A percentile compares a stretch with the other conserved stretches of the same genome.
These are phyloP conservation scores for Botrytis byssoidea DNA, from an alignment of 2,329 filamentous ascomycete species.

Conservation along the genomic window DNA sequence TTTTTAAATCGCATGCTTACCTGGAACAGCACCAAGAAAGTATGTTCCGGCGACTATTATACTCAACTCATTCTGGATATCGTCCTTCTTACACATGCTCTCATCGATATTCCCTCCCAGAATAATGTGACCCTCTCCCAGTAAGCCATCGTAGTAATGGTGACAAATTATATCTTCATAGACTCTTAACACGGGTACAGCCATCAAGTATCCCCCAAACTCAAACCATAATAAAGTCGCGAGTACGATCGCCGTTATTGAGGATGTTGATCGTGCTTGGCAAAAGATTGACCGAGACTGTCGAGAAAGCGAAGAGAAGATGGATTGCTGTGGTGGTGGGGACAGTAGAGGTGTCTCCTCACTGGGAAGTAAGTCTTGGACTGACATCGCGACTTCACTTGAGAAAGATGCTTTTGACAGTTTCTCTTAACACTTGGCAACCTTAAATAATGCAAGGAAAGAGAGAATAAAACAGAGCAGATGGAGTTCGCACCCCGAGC, in stretches of 20 bases:
- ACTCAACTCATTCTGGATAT: conserved; percentile 42
- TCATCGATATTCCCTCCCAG: conserved; percentile 39
- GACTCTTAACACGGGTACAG: conserved; percentile 40
- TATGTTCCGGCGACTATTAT: conserved; percentile 38
- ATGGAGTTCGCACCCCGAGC: background rate
- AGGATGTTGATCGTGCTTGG: conserved; percentile 31
- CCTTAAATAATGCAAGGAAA: background rate
- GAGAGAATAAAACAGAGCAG: background rate
- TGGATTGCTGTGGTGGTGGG: background rate
- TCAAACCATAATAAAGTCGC: conserved; percentile 37
- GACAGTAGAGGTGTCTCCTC: background rate
- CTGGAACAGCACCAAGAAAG: conserved; percentile 38
- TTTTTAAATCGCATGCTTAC: conserved; percentile 26
- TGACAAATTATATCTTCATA: conserved; percentile 44
- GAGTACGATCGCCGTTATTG: conserved; percentile 40
- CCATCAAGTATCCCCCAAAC: conserved; percentile 36
- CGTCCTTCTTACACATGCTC: conserved; percentile 40
- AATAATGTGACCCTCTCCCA: conserved; percentile 31
- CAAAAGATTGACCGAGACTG: background rate
- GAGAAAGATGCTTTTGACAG: background rate
- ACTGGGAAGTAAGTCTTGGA: background rate
- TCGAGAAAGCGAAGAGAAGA: background rate
- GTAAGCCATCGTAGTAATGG: conserved; percentile 38
- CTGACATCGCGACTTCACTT: background rate
- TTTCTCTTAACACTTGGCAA: background rate